These are phyloP conservation scores for Nigrospora sphaerica DNA, from an alignment of 2,329 filamentous ascomycete species.

Conservation along the genomic window DNA sequence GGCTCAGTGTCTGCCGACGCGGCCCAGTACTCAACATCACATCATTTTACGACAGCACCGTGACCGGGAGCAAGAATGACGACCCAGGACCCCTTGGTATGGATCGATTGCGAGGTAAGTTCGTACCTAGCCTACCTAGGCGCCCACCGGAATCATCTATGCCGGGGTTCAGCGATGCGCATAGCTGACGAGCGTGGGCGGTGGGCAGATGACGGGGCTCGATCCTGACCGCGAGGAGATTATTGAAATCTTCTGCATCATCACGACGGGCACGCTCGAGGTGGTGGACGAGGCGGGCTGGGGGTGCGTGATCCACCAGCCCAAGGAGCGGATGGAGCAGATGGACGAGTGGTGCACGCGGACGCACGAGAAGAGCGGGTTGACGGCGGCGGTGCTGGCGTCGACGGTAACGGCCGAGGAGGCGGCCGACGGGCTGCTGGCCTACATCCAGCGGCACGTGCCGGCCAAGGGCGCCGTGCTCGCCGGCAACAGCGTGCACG, in stretches of 20 bases:
- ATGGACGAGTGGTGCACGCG: conserved; percentile 88
- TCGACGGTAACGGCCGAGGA: conserved; percentile 66
- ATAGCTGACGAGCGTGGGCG: not conserved
- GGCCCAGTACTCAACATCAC: no score
- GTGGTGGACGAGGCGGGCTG: conserved; percentile 71
- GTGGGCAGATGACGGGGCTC: conserved; percentile 81
- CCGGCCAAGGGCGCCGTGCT: conserved; percentile 66
- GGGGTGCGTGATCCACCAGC: conserved; percentile 72
- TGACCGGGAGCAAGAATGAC: conserved; percentile 4
- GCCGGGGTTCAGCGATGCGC: not conserved
- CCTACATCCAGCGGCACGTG: conserved; percentile 68
- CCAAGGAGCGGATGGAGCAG: conserved; percentile 58
- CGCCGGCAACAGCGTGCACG: conserved; percentile 90
- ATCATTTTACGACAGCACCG: no score
- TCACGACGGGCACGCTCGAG: conserved; percentile 75
- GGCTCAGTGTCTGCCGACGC: no score
- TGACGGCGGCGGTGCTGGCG: conserved; percentile 67
- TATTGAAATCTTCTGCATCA: conserved; percentile 85
- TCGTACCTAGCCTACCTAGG: not conserved
- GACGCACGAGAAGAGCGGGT: conserved; percentile 74
- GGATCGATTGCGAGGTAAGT: conserved; percentile 38
- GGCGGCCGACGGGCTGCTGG: conserved; percentile 66
- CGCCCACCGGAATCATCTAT: no score
- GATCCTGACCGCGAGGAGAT: conserved; percentile 74
- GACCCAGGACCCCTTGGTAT: conserved; percentile 10